Percentiles rank a stretch among this genome's conserved stretches.
Evolutionary conservation across 345 rosid species (phyloP).

Genomic region (Populus pruinosa): DNA sequence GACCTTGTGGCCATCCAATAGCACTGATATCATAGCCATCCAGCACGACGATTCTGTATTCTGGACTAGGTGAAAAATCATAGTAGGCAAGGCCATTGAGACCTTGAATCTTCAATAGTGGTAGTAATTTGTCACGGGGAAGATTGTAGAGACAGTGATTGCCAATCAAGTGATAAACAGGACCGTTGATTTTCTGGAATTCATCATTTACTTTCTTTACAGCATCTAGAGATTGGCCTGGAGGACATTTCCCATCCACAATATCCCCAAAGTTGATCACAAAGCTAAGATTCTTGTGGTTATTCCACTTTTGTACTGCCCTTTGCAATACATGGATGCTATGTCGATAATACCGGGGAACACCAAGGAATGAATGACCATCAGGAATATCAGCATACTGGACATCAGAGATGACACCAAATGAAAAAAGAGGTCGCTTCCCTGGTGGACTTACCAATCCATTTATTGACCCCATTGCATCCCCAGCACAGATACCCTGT

Average conservation of each 20-base stretch:
- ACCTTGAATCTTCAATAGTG: slow-evolving; percentile 60
- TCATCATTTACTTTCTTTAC: slow-evolving; percentile 52
- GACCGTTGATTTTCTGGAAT: slow-evolving; percentile 63
- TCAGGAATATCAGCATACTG: slow-evolving; percentile 93
- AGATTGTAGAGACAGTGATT: slow-evolving; percentile 98
- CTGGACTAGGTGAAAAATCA: slow-evolving; percentile 74
- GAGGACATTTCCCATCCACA: slow-evolving; percentile 76
- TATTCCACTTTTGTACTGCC: slow-evolving; percentile 76
- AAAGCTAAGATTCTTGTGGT: slow-evolving; percentile 52
- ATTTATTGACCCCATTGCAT: slow-evolving; percentile 49
- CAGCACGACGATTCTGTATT: slow-evolving; percentile 63
- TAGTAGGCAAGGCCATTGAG: slow-evolving; percentile 59
- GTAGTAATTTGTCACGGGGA: slow-evolving; percentile 67
- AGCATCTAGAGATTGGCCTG: slow-evolving; percentile 53
- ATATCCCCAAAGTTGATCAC: slow-evolving; percentile 84
- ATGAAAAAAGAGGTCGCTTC: slow-evolving; percentile 69
- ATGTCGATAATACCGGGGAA: slow-evolving; percentile 76
- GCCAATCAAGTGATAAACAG: slow-evolving; percentile 81
- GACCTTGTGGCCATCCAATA: slow-evolving; percentile 73
- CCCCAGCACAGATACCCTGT: slow-evolving; percentile 11
- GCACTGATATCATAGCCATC: slow-evolving; percentile 91
- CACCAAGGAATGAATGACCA: slow-evolving; percentile 74
- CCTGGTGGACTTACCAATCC: slow-evolving; percentile 29
- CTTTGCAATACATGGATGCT: slow-evolving; percentile 67
- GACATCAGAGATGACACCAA: slow-evolving; percentile 85